These are phyloP conservation scores for Globisporangium uncinulatum DNA, from an alignment of 352 stramenopile genomes.

Conservation along the genomic window DNA sequence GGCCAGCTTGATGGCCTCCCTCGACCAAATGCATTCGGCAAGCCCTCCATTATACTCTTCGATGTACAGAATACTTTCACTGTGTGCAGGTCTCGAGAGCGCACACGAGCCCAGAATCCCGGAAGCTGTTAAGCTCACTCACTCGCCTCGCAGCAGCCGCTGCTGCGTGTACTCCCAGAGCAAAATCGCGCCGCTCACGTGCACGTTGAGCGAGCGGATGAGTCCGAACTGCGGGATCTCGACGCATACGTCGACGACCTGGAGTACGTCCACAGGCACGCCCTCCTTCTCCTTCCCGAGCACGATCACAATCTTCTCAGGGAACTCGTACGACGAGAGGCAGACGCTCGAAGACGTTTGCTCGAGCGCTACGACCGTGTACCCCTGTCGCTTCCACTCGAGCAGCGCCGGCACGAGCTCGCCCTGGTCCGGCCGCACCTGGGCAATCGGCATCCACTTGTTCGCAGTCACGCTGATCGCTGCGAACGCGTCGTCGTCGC, in stretches of 20 bases:
- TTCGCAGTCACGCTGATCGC: conserved; percentile 90
- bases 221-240: conserved; percentile 98
- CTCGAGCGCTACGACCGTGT: conserved; percentile 92
- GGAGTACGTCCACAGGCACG: conserved; percentile 93
- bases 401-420: conserved; percentile 29
- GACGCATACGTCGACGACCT: conserved; percentile 94
- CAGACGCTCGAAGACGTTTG: conserved; percentile 91
- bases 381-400: conserved; percentile 84
- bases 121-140: no score
- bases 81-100: no score
- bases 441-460: conserved; percentile 94
- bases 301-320: conserved; percentile 90
- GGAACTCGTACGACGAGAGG: conserved; percentile 81
- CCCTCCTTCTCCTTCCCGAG: conserved; percentile 97
- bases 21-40: no score
- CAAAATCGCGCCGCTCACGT: conserved; percentile 93
- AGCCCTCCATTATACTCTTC: no score
- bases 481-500: conserved; percentile 88
- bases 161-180: conserved; percentile 97
- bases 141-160: conserved; percentile 23
- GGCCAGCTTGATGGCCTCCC: no score
- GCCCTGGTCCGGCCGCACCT: conserved; percentile 58
- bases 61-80: no score
- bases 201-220: conserved; percentile 96
- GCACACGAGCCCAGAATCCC: no score